These are phyloP conservation scores for Zizania palustris DNA, from an alignment of 202 grass and related monocot species.

Conservation along the genomic window DNA sequence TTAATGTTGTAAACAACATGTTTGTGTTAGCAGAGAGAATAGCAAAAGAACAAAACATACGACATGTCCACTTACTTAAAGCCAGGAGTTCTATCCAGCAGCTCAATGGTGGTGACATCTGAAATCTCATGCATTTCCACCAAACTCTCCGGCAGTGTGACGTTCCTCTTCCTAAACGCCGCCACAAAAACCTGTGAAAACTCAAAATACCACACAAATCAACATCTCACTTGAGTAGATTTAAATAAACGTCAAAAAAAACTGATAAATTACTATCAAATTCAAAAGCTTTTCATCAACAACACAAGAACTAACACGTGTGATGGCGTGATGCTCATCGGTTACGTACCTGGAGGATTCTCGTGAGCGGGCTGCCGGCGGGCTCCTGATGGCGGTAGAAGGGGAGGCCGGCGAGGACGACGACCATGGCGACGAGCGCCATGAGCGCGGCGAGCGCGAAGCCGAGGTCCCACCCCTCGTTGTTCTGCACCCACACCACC, in stretches of 20 bases:
- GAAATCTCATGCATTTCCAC: conserved; percentile 33
- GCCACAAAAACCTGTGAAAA: conserved; percentile 58
- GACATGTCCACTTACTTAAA: conserved; percentile 43
- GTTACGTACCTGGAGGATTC: conserved; percentile 53
- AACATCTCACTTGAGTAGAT: background rate
- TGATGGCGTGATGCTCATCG: too few relatives aligned
- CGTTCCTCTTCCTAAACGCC: conserved; percentile 64
- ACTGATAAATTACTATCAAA: background rate
- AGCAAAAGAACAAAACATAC: too few relatives aligned
- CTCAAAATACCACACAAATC: background rate
- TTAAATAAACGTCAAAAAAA: background rate
- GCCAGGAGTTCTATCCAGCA: conserved; percentile 43
- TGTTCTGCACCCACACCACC: conserved; percentile 70
- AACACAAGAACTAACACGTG: background rate
- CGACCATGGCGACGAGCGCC: conserved; percentile 41
- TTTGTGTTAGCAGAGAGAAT: too few relatives aligned
- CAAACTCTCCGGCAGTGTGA: conserved; percentile 37
- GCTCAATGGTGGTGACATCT: conserved; percentile 15
- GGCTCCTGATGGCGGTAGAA: conserved; percentile 66
- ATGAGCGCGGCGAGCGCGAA: conserved; percentile 47
- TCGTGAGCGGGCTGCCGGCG: conserved; percentile 67
- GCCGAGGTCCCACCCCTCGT: conserved; percentile 62
- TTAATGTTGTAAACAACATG: too few relatives aligned
- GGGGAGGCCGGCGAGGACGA: conserved; percentile 37
- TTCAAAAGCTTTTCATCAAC: background rate